These are phyloP conservation scores for Clonostachys byssicola DNA, from an alignment of 2,329 filamentous ascomycete genomes.

Conservation along the genomic window DNA sequence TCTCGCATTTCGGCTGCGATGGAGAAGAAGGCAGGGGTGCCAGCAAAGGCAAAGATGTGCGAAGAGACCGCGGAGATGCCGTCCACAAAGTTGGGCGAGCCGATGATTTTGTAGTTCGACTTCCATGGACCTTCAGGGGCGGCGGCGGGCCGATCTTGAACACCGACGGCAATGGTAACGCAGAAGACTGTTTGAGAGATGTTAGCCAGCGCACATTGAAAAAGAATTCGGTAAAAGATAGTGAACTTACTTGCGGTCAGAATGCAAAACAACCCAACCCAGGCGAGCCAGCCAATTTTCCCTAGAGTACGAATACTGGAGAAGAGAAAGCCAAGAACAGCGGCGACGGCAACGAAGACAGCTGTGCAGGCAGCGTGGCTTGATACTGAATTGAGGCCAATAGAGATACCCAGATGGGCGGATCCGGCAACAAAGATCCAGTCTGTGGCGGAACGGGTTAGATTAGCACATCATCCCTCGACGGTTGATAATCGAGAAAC, in stretches of 20 bases:
- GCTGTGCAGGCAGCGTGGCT: constrained; percentile 31
- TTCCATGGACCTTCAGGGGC: constrained; percentile 14
- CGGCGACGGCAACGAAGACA: constrained; percentile 29
- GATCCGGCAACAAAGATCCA: constrained; percentile 24
- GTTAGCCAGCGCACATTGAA: neutral
- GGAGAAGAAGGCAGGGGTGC: constrained; percentile 25
- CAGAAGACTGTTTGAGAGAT: constrained; percentile 10
- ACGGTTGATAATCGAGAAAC: neutral
- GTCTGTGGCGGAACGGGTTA: neutral
- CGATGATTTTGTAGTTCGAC: constrained; percentile 19
- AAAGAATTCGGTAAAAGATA: neutral
- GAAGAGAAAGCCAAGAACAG: constrained; percentile 18
- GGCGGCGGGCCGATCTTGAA: constrained; percentile 18
- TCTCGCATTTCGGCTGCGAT: constrained; percentile 25
- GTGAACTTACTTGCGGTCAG: constrained; percentile 15
- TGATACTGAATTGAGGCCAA: constrained; percentile 32
- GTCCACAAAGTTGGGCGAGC: constrained; percentile 18
- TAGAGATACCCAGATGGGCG: constrained; percentile 32
- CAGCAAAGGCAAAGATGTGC: constrained; percentile 29
- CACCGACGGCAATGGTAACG: constrained; percentile 20
- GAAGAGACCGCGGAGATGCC: constrained; percentile 20
- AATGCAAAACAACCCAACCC: constrained; percentile 20
- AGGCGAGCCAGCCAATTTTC: constrained; percentile 24
- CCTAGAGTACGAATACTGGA: constrained; percentile 23
- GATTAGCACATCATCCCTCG: neutral